Evolutionary conservation across 73 alveolate species (phyloP).

Genomic region (Paramecium sonneborni): DNA sequence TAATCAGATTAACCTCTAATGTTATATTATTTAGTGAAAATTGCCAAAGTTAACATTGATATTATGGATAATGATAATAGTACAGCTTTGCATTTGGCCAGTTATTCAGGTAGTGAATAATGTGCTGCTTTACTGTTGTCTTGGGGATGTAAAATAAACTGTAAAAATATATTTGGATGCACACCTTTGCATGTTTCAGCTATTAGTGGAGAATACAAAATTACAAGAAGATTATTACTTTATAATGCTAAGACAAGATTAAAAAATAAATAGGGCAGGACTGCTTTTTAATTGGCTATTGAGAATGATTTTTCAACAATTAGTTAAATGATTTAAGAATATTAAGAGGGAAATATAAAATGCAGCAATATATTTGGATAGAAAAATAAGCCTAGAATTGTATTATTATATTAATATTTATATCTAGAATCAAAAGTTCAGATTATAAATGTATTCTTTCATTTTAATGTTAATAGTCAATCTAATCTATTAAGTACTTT

Average conservation of each 20-base stretch:
- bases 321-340: background rate
- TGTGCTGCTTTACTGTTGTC: slow-evolving; percentile 76
- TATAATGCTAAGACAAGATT: slow-evolving; percentile 29
- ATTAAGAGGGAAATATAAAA: background rate
- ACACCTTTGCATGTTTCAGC: slow-evolving; percentile 90
- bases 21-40: slow-evolving; percentile 70
- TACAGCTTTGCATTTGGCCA: slow-evolving; percentile 89
- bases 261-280: background rate
- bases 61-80: slow-evolving; percentile 72
- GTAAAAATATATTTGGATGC: slow-evolving; percentile 75
- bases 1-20: slow-evolving; percentile 85
- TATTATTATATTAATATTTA: background rate
- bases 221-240: background rate
- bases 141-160: slow-evolving; percentile 77
- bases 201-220: slow-evolving; percentile 29
- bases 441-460: background rate
- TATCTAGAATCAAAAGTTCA: background rate
- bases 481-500: background rate
- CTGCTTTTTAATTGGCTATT: background rate
- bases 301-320: background rate
- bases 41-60: slow-evolving; percentile 51
- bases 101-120: slow-evolving; percentile 75
- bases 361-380: background rate
- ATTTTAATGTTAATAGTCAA: background rate
- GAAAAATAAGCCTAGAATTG: background rate